phyloP scores from a whole-genome alignment of 129 eudicot species.

The Solidago caesia region DNA sequence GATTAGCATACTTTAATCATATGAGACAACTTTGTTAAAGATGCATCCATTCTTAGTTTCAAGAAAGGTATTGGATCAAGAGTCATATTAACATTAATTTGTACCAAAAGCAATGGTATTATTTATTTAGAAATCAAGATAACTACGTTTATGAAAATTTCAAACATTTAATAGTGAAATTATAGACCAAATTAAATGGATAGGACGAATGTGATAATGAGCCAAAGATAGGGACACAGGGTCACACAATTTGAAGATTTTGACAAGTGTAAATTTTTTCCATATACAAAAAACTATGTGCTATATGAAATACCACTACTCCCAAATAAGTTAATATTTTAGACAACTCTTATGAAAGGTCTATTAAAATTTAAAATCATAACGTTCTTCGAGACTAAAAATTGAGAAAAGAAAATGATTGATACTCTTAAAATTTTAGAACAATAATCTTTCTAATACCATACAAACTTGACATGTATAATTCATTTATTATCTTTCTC shows the following conservation, averaged over 20 bases:
- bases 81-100: constrained; percentile 21
- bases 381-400: too few species aligned
- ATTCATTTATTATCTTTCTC: too few species aligned
- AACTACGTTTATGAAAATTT: not conserved
- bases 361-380: too few species aligned
- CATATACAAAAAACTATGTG: not conserved
- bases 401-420: too few species aligned
- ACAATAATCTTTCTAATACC: too few species aligned
- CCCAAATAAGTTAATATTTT: too few species aligned
- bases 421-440: not conserved
- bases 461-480: too few species aligned
- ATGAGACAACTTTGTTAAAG: constrained; percentile 21
- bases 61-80: constrained; percentile 17
- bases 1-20: constrained; percentile 24
- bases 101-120: constrained; percentile 14
- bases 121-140: constrained; percentile 1
- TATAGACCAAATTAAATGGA: not conserved
- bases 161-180: not conserved
- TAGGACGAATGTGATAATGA: not conserved
- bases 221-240: not conserved
- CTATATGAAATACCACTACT: too few species aligned
- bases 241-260: too few species aligned
- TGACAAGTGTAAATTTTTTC: not conserved
- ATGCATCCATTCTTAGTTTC: constrained; percentile 4
- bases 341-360: too few species aligned